phyloP scores from a whole-genome alignment of 306 rosid species.

The Prosopis cineraria region DNA sequence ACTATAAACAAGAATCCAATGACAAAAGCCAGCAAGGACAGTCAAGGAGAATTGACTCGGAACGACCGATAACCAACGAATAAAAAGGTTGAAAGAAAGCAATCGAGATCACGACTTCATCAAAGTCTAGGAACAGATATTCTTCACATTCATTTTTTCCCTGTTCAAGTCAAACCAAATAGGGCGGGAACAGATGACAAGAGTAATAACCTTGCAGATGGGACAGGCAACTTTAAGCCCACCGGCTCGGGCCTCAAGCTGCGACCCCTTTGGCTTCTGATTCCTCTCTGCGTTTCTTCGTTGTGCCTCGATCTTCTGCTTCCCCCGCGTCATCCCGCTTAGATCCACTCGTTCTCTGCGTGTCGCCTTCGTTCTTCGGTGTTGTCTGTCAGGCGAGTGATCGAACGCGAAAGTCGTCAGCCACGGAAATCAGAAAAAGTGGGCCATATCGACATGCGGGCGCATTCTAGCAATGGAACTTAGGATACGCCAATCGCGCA shows the following conservation, averaged over 20 bases:
- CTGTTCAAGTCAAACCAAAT: not conserved
- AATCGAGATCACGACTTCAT: not conserved
- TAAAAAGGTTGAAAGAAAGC: not conserved
- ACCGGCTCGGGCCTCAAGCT: conserved; percentile 86
- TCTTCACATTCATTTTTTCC: not conserved
- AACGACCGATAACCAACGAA: not conserved
- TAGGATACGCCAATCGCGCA: not conserved
- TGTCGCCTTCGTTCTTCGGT: not conserved
- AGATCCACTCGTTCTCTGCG: not conserved
- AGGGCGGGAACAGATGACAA: not conserved
- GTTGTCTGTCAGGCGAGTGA: not conserved
- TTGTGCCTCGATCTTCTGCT: conserved; percentile 99
- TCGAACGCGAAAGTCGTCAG: not conserved
- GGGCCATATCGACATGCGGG: not conserved
- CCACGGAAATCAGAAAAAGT: not conserved
- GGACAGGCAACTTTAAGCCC: conserved; percentile 84
- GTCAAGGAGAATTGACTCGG: not conserved
- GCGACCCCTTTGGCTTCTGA: conserved; percentile 83
- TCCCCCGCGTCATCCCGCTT: conserved; percentile 79
- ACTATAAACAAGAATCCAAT: not conserved
- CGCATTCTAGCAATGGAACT: not conserved
- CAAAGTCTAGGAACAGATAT: not conserved
- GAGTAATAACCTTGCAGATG: conserved; percentile 71
- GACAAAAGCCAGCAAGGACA: not conserved
- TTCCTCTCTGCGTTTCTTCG: conserved; percentile 77